Conservation (phyloP, 2,329 filamentous ascomycete genomes). For the Aspergillus puulaauensis region DNA sequence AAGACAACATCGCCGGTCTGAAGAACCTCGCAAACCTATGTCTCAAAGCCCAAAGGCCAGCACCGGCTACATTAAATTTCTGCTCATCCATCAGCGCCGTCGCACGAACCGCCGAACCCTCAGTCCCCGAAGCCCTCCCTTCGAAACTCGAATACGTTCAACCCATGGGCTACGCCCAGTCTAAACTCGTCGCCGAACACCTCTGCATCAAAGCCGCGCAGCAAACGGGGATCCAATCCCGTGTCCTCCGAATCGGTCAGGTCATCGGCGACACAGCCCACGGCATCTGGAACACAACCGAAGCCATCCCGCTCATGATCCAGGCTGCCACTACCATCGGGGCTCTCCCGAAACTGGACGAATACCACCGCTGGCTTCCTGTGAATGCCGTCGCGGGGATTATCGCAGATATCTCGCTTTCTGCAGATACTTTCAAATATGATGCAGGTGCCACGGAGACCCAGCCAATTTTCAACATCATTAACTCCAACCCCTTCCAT, state of each 20-base stretch:
- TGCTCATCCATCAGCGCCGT: constrained; percentile 52
- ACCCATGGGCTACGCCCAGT: constrained; percentile 44
- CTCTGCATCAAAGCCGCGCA: constrained; percentile 26
- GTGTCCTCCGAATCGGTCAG: constrained; percentile 37
- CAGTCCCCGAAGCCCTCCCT: constrained; percentile 38
- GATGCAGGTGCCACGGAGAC: neutral
- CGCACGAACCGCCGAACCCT: constrained; percentile 24
- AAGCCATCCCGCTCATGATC: constrained; percentile 54
- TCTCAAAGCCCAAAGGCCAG: constrained; percentile 28
- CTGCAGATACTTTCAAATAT: neutral
- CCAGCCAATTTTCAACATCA: constrained; percentile 50
- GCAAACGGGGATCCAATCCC: constrained; percentile 15
- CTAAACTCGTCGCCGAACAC: constrained; percentile 37
- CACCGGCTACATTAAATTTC: constrained; percentile 47
- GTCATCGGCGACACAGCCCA: constrained; percentile 32
- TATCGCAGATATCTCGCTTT: constrained; percentile 32
- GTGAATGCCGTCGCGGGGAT: constrained; percentile 43
- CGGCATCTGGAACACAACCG: constrained; percentile 25
- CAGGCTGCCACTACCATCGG: constrained; percentile 47
- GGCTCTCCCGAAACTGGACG: constrained; percentile 47
- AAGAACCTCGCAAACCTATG: constrained; percentile 44
- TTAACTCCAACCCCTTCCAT: constrained; percentile 51
- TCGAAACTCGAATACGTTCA: constrained; percentile 37
- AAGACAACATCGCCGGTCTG: constrained; percentile 53
- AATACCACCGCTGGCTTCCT: constrained; percentile 46